These are phyloP conservation scores for Trifolium pratense DNA, from an alignment of 306 rosid genomes.

Conservation along the genomic window DNA sequence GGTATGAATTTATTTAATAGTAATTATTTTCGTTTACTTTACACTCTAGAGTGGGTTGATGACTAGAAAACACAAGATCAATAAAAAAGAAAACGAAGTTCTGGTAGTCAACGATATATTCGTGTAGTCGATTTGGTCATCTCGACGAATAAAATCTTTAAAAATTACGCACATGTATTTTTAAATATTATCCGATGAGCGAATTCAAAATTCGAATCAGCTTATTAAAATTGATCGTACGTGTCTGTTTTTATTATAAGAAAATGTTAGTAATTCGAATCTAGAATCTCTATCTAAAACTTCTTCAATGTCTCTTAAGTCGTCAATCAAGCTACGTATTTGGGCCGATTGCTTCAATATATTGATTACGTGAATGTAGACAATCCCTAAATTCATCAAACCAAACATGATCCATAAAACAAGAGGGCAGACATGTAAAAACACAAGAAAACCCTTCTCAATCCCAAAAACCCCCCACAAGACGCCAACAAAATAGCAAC, in stretches of 20 bases:
- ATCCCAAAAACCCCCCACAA: conserved; percentile 33
- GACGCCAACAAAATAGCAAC: conserved; percentile 50
- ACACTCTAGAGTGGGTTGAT: not conserved
- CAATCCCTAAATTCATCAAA: not conserved
- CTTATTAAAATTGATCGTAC: not conserved
- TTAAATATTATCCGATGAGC: no score
- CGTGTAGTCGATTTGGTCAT: not conserved
- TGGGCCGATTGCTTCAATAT: not conserved
- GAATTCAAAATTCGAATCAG: not conserved
- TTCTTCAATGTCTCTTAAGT: no score
- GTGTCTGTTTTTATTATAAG: not conserved
- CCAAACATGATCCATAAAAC: not conserved
- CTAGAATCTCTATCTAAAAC: no score
- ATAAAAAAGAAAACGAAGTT: not conserved
- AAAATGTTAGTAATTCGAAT: no score
- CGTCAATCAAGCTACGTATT: no score
- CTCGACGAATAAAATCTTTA: no score
- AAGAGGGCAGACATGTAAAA: conserved; percentile 43
- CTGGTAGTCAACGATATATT: not conserved
- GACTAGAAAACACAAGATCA: not conserved
- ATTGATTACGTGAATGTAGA: not conserved
- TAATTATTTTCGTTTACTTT: not conserved
- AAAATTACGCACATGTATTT: no score
- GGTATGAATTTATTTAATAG: no score
- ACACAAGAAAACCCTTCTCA: conserved; percentile 12